Evolutionary conservation across 768 basidiomycete genomes (phyloP).

Genomic region (Suillus brevipes): DNA sequence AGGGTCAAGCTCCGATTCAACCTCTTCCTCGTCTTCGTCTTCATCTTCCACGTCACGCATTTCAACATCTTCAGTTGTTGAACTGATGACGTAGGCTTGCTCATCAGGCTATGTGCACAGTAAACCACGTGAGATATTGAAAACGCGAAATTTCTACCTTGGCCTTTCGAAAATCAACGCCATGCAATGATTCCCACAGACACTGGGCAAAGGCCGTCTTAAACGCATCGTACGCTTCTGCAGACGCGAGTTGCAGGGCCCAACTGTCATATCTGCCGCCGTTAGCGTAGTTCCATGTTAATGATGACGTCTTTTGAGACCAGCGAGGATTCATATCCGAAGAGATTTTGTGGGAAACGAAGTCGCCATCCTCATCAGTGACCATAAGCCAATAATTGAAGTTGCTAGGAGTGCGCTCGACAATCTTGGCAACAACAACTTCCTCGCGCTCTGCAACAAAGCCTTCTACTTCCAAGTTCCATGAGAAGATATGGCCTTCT

Average conservation of each 20-base stretch:
- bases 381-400: conserved; percentile 65
- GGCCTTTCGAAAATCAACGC: conserved; percentile 72
- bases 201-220: conserved; percentile 64
- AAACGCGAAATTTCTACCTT: conserved; percentile 50
- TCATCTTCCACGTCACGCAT: conserved; percentile 80
- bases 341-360: conserved; percentile 62
- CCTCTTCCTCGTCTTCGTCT: conserved; percentile 79
- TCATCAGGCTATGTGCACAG: conserved; percentile 67
- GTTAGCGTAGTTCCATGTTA: conserved; percentile 85
- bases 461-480: conserved; percentile 50
- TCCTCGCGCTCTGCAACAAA: conserved; percentile 51
- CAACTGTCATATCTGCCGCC: conserved; percentile 70
- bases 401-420: conserved; percentile 41
- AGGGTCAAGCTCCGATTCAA: conserved; percentile 64
- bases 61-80: conserved; percentile 79
- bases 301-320: conserved; percentile 59
- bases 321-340: conserved; percentile 73
- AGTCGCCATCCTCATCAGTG: conserved; percentile 45
- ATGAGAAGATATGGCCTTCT: conserved; percentile 61
- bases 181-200: conserved; percentile 81
- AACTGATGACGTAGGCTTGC: conserved; percentile 76
- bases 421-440: conserved; percentile 54
- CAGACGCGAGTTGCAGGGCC: conserved; percentile 69
- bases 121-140: not conserved
- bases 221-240: conserved; percentile 60